These are phyloP conservation scores for Polygonum aviculare DNA, from an alignment of 148 eudicot species.

Conservation along the genomic window DNA sequence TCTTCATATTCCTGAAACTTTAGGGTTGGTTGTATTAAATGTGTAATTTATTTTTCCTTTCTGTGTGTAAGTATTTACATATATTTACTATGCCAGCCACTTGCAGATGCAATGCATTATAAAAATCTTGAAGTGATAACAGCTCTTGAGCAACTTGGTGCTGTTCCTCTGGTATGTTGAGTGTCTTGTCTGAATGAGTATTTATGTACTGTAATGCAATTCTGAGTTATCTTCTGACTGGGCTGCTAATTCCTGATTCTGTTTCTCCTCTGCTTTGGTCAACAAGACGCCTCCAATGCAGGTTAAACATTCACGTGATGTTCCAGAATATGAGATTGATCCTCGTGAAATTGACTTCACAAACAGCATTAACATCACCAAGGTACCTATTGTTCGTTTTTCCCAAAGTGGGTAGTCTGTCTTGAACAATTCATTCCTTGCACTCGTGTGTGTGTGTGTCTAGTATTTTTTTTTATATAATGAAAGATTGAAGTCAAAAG, in stretches of 20 bases:
- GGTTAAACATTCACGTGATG: conserved; percentile 63
- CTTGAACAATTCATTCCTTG: not conserved
- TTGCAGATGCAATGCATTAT: conserved; percentile 95
- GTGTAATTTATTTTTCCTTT: not conserved
- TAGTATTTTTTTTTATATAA: not conserved
- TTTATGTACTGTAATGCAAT: not conserved
- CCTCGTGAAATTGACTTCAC: conserved; percentile 84
- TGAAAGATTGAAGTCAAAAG: not conserved
- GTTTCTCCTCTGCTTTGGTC: not conserved
- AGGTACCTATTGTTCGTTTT: conserved; percentile 32
- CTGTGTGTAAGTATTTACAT: not conserved
- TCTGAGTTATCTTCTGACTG: not conserved
- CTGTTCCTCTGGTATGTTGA: conserved; percentile 58
- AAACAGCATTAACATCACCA: conserved; percentile 55
- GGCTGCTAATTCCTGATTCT: conserved; percentile 1
- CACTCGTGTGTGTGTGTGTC: not conserved
- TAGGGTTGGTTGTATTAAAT: not conserved
- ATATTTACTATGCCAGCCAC: conserved; percentile 56
- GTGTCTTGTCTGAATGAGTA: not conserved
- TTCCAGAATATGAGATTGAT: conserved; percentile 94
- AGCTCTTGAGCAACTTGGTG: conserved; percentile 80
- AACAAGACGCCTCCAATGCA: conserved; percentile 80
- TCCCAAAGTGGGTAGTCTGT: not conserved
- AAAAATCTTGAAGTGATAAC: conserved; percentile 70
- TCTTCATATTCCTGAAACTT: not conserved